These are phyloP conservation scores for Chaetomium sp. DNA, from an alignment of 2,329 filamentous ascomycete species.

Conservation along the genomic window DNA sequence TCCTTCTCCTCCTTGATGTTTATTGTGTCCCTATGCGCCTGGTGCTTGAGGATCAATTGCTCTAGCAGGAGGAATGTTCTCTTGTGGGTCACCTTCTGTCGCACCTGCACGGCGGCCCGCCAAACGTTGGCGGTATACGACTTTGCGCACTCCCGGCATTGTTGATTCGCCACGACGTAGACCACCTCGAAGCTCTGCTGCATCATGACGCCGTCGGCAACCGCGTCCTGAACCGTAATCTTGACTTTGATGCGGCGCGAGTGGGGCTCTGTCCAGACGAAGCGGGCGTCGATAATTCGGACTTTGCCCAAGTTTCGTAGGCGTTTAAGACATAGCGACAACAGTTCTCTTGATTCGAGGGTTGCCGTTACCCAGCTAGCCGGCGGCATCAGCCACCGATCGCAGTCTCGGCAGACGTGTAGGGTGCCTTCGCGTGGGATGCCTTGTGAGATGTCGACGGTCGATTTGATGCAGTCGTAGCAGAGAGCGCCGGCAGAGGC, in stretches of 20 bases:
- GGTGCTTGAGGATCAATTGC: conserved; percentile 93
- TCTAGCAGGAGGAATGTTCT: conserved; percentile 73
- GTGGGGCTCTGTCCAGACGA: conserved; percentile 98
- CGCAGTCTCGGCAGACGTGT: conserved; percentile 92
- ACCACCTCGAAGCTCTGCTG: conserved; percentile 96
- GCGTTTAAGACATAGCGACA: conserved; percentile 89
- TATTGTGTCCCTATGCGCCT: conserved; percentile 87
- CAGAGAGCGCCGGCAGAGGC: conserved; percentile 83
- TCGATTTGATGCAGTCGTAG: conserved; percentile 90
- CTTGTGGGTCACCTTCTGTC: conserved; percentile 97
- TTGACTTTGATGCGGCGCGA: conserved; percentile 91
- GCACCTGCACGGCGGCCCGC: conserved; percentile 89
- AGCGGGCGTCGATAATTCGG: conserved; percentile 91
- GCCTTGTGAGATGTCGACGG: conserved; percentile 87
- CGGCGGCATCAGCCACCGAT: conserved; percentile 88
- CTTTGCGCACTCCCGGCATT: conserved; percentile 94
- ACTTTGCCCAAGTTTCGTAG: conserved; percentile 84
- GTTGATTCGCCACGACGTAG: conserved; percentile 86
- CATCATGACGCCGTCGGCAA: conserved; percentile 66
- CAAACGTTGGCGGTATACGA: conserved; percentile 96
- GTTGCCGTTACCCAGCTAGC: conserved; percentile 80
- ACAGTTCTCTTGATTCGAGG: conserved; percentile 86
- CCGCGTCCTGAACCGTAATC: conserved; percentile 81
- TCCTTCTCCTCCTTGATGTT: conserved; percentile 98
- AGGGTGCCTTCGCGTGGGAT: conserved; percentile 89